These are phyloP conservation scores for Larix kaempferi DNA, from an alignment of 75 land plant species.

Conservation along the genomic window DNA sequence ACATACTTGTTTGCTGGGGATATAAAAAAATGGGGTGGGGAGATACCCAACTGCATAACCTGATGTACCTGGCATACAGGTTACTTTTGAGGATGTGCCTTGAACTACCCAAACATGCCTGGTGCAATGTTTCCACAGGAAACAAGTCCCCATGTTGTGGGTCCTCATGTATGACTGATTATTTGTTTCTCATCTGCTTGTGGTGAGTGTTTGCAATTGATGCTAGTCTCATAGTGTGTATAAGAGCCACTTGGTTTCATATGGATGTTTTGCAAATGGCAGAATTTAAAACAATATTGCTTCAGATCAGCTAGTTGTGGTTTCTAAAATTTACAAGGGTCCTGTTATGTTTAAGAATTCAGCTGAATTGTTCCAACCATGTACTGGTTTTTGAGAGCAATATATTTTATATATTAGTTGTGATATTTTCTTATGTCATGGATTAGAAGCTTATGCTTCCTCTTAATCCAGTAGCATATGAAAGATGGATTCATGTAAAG, in stretches of 20 bases:
- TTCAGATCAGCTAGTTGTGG: neutral
- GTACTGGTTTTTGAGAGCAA: neutral
- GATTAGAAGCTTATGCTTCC: neutral
- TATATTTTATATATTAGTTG: neutral
- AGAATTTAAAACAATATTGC: neutral
- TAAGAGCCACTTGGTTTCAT: neutral
- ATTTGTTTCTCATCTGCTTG: neutral
- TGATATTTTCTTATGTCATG: neutral
- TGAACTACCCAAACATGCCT: no score
- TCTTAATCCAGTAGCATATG: neutral
- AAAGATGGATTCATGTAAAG: neutral
- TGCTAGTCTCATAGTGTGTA: no score
- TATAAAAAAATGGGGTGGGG: no score
- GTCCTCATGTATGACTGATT: neutral
- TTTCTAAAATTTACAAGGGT: neutral
- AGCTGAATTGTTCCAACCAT: neutral
- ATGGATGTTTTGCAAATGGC: neutral
- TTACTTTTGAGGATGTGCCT: no score
- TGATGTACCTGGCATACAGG: no score
- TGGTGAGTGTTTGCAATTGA: no score
- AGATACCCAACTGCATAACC: no score
- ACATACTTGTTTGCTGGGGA: no score
- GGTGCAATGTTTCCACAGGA: no score
- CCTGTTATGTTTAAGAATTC: neutral
- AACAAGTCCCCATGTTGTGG: neutral